phyloP scores from a whole-genome alignment of 768 basidiomycete species.

The Lactarius sp. region DNA sequence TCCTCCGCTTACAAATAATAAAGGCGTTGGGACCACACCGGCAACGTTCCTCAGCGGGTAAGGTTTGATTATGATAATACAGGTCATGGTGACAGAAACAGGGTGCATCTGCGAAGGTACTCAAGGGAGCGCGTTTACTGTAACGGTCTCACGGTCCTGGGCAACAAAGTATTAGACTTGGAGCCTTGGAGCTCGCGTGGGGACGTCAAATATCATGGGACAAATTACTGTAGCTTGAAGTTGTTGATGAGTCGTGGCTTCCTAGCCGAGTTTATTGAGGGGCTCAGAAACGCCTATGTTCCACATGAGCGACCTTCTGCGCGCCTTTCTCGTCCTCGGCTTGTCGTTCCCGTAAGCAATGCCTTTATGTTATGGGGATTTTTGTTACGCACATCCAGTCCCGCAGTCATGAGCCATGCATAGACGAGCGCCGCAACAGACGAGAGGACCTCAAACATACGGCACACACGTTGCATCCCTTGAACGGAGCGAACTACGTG shows the following conservation, averaged over 20 bases:
- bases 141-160: conserved; percentile 2
- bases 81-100: conserved; percentile 15
- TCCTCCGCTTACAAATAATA: neutral
- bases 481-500: neutral
- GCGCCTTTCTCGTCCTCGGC: neutral
- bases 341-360: neutral
- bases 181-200: neutral
- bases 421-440: conserved; percentile 3
- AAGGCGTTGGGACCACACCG: neutral
- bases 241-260: neutral
- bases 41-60: neutral
- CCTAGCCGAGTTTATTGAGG: neutral
- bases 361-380: neutral
- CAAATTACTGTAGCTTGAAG: neutral
- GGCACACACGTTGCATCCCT: conserved; percentile 20
- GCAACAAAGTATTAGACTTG: conserved; percentile 2
- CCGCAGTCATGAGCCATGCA: neutral
- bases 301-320: neutral
- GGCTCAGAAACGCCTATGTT: neutral
- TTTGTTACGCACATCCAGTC: too few species aligned
- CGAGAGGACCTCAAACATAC: conserved; percentile 14
- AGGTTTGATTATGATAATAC: conserved; percentile 14
- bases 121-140: neutral
- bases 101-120: conserved; percentile 12
- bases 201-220: neutral